Percentiles rank a stretch among this genome's conserved stretches.
These are phyloP conservation scores for Geotrichum histeridarum DNA, from an alignment of 1,139 yeast species.

Conservation along the genomic window DNA sequence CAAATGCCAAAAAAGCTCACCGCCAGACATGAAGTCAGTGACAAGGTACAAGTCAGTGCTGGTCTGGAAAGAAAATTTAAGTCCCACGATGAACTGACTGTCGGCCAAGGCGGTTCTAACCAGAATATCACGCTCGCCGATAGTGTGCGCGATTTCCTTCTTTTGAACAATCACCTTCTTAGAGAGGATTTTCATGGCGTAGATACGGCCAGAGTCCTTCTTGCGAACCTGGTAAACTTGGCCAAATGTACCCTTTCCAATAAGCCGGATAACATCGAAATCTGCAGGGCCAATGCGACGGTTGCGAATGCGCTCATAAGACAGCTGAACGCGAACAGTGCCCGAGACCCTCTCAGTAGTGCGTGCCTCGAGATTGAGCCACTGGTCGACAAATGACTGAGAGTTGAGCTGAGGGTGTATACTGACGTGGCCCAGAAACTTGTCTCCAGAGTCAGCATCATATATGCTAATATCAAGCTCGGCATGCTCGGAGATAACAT, in stretches of 20 bases:
- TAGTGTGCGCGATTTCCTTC: constrained; percentile 95
- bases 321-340: constrained; percentile 67
- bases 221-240: constrained; percentile 94
- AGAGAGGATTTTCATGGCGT: constrained; percentile 94
- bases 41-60: constrained; percentile 86
- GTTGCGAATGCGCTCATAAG: constrained; percentile 61
- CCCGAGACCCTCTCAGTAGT: constrained; percentile 77
- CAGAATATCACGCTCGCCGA: constrained; percentile 89
- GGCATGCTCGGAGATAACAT: constrained; percentile 69
- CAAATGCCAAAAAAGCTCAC: constrained; percentile 95
- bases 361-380: constrained; percentile 73
- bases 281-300: constrained; percentile 83
- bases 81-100: constrained; percentile 87
- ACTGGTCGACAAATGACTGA: constrained; percentile 46
- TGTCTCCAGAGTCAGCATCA: constrained; percentile 75
- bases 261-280: constrained; percentile 79
- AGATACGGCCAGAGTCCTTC: constrained; percentile 79
- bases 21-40: constrained; percentile 97
- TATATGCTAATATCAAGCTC: constrained; percentile 82
- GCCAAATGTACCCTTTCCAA: constrained; percentile 97
- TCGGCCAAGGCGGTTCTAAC: constrained; percentile 81
- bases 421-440: constrained; percentile 79
- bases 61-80: constrained; percentile 93
- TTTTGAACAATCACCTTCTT: constrained; percentile 92
- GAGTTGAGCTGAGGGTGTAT: constrained; percentile 59